These are phyloP conservation scores for Pythium scleroteichum DNA, from an alignment of 352 stramenopile genomes.

Conservation along the genomic window DNA sequence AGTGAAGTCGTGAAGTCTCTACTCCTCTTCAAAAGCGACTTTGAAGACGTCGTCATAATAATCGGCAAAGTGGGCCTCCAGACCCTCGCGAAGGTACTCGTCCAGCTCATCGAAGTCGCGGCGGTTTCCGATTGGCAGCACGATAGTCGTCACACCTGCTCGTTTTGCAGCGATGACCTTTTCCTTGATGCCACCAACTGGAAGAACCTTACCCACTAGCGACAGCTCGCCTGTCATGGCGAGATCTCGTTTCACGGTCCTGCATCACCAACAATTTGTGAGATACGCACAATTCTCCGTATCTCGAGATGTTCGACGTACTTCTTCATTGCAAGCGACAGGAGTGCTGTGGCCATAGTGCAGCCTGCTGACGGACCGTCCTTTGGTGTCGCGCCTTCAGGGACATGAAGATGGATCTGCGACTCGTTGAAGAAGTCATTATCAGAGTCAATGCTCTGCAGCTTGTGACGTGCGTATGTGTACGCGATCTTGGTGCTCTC, in stretches of 20 bases:
- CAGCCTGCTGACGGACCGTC: slow-evolving; percentile 97
- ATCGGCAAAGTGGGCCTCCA: slow-evolving; percentile 97
- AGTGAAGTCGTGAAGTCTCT: slow-evolving; percentile 11
- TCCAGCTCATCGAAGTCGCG: slow-evolving; percentile 97
- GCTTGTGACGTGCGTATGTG: slow-evolving; percentile 89
- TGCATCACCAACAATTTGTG: slow-evolving; percentile 22
- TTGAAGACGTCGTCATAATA: slow-evolving; percentile 97
- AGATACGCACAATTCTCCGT: too few relatives aligned
- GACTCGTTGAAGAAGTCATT: slow-evolving; percentile 95
- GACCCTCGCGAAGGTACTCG: slow-evolving; percentile 95
- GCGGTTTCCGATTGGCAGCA: slow-evolving; percentile 94
- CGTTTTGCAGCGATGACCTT: slow-evolving; percentile 98
- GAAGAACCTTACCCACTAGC: slow-evolving; percentile 98
- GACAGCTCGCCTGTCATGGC: slow-evolving; percentile 98
- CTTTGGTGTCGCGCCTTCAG: slow-evolving; percentile 98
- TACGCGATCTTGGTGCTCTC: slow-evolving; percentile 98
- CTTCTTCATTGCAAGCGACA: slow-evolving; percentile 94
- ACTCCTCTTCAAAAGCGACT: slow-evolving; percentile 86
- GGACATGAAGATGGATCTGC: slow-evolving; percentile 98
- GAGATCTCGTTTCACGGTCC: slow-evolving; percentile 92
- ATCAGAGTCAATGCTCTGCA: slow-evolving; percentile 60
- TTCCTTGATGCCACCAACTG: slow-evolving; percentile 99
- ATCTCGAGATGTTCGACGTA: too few relatives aligned
- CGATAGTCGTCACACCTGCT: slow-evolving; percentile 93
- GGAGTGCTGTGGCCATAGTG: slow-evolving; percentile 97